Evolutionary conservation across 2,329 filamentous ascomycete genomes (phyloP).

Genomic region (Neocatenulostroma microsporum): DNA sequence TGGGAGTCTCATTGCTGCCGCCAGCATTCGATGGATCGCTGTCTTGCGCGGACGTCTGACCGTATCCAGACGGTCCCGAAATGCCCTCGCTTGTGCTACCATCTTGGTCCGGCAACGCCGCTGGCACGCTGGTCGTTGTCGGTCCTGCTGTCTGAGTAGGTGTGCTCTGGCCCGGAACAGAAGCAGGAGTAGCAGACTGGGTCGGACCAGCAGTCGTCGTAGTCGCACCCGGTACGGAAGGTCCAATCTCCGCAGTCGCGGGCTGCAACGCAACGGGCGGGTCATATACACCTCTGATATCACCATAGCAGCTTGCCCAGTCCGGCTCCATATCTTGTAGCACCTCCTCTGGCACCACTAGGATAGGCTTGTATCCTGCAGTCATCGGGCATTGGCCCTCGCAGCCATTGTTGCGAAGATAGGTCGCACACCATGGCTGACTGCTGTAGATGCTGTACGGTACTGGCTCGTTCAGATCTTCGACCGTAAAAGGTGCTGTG

Average conservation of each 20-base stretch:
- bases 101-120: too few species aligned
- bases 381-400: conserved; percentile 13
- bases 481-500: conserved; percentile 13
- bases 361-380: conserved; percentile 13
- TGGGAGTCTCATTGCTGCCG: too few species aligned
- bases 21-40: too few species aligned
- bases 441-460: conserved; percentile 13
- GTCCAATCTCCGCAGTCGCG: background rate
- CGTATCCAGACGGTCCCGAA: too few species aligned
- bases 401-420: conserved; percentile 6
- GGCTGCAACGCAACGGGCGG: conserved; percentile 11
- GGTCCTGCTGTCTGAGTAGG: too few species aligned
- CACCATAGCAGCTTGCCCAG: conserved; percentile 16
- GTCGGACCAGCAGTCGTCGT: background rate
- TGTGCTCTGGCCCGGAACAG: too few species aligned
- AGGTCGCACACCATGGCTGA: conserved; percentile 14
- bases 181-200: conserved; percentile 2
- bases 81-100: too few species aligned
- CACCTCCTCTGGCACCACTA: conserved; percentile 13
- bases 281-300: conserved; percentile 16
- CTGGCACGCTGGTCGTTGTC: too few species aligned
- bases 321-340: conserved; percentile 11
- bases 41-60: too few species aligned
- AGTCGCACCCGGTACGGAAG: conserved; percentile 3
- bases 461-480: conserved; percentile 9